Evolutionary conservation across 2,329 filamentous ascomycete genomes (phyloP), one percentile per base, ranked within the genome.

Genomic region (Aspergillus ochraceoroseus): DNA sequence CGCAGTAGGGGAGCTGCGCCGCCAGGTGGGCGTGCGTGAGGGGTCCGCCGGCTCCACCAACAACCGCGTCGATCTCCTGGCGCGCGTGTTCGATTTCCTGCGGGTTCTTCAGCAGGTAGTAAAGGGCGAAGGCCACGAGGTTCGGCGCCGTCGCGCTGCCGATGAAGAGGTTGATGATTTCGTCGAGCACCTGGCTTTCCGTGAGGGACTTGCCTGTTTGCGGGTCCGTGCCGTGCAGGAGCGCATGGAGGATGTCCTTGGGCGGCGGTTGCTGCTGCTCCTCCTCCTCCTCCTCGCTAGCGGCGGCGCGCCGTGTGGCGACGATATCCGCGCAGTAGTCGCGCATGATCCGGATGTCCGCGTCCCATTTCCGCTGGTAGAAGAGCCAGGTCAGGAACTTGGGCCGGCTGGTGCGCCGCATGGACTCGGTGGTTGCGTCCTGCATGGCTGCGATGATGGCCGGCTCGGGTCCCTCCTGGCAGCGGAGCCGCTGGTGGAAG

Each of bases 101-200:
- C 0, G 82, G 82, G 50, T 82, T 71, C 56, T 79, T 80, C 23
- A 85, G 58, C 2, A 88, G 68, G 40, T 81, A 71, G 55, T 80
- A 82, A 34, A 85, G 76, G 0, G 74, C 64, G 54, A 85, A 87
- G 0, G 79, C 76, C 8, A 87, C 59, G 11, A 82, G 63, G 2
- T 82, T 82, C 1, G 79, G 78, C 0, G 83, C 83, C 0, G 85
- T 88, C 52, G 87, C 83, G 47, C 85, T 82, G 1, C 80, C 71
- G 51, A 63, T 59, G 27, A 83, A 73, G 68, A 85, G 83, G 2
- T 75, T 75, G 38, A 84, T 76, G 49, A 86, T 79, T 57, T 86
- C 82, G 59, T 84, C 79, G 32, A 82, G 71, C 33, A 84, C 73
- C 44, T 77, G 75, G 7, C 74, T 73, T 3, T 83, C 75, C 3